These are phyloP conservation scores for Vitis rupestris DNA, from an alignment of 164 flowering plant genomes.

Conservation along the genomic window DNA sequence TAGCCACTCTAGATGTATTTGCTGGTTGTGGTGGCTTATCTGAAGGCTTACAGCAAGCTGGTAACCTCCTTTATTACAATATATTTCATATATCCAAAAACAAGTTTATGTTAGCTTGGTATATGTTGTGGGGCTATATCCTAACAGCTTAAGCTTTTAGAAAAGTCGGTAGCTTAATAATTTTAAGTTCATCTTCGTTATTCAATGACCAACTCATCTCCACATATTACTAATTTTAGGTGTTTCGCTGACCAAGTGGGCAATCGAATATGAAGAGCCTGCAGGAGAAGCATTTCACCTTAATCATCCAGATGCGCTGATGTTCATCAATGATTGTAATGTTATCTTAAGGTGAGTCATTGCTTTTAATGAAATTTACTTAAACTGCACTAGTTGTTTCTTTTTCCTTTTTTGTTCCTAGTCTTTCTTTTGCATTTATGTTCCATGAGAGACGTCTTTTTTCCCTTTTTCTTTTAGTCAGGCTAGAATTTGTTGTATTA, in stretches of 20 bases:
- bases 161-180: too few species aligned
- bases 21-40: constrained; percentile 99
- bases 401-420: too few species aligned
- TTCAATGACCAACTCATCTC: not conserved
- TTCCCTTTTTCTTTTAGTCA: too few species aligned
- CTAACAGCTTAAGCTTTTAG: too few species aligned
- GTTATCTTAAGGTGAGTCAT: constrained; percentile 67
- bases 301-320: constrained; percentile 72
- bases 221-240: constrained; percentile 45
- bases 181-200: too few species aligned
- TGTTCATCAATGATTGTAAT: constrained; percentile 83
- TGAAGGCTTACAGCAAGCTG: constrained; percentile 76
- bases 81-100: too few species aligned
- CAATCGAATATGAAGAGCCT: constrained; percentile 92
- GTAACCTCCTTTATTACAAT: constrained; percentile 27
- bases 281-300: constrained; percentile 87
- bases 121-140: too few species aligned
- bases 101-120: too few species aligned
- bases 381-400: not conserved
- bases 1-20: constrained; percentile 92
- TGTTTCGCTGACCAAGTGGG: constrained; percentile 81
- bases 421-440: too few species aligned
- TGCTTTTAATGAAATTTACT: not conserved
- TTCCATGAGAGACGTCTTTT: too few species aligned
- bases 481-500: constrained; percentile 5